These are phyloP conservation scores for Solanum piurae DNA, from an alignment of 257 asterid genomes.

Conservation along the genomic window DNA sequence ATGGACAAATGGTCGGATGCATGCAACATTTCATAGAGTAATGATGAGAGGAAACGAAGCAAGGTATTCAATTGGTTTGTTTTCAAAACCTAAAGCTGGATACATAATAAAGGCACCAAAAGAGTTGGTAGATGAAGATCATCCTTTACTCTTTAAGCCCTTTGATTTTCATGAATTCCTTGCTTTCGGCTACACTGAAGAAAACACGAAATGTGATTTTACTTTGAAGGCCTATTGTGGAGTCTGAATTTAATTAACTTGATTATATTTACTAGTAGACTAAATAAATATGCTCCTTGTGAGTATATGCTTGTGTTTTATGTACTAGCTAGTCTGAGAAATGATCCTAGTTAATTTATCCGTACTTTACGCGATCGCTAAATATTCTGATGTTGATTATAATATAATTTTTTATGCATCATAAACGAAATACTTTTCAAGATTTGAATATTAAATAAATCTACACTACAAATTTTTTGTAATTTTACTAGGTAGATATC, in stretches of 20 bases:
- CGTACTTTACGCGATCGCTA: neutral
- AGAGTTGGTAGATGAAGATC: slow-evolving; percentile 38
- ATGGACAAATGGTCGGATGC: slow-evolving; percentile 50
- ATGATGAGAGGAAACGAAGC: slow-evolving; percentile 27
- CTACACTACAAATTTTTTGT: too few species aligned
- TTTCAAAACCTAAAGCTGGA: slow-evolving; percentile 20
- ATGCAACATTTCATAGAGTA: slow-evolving; percentile 35
- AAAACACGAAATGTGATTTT: slow-evolving; percentile 14
- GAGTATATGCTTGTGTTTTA: neutral
- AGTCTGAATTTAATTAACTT: neutral
- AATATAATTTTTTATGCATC: neutral
- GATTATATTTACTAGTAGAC: neutral
- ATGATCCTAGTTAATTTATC: neutral
- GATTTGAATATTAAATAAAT: too few species aligned
- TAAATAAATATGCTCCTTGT: neutral
- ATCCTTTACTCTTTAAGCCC: slow-evolving; percentile 42
- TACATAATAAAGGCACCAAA: slow-evolving; percentile 26
- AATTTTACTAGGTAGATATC: neutral
- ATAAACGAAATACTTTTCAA: too few species aligned
- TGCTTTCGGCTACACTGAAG: slow-evolving; percentile 17
- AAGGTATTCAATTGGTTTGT: slow-evolving; percentile 31
- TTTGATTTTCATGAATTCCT: slow-evolving; percentile 27
- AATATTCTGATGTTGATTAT: neutral
- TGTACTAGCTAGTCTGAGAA: too few species aligned
- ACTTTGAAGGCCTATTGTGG: slow-evolving; percentile 36